phyloP scores from a whole-genome alignment of 345 rosid species.

The Brassica carinata region DNA sequence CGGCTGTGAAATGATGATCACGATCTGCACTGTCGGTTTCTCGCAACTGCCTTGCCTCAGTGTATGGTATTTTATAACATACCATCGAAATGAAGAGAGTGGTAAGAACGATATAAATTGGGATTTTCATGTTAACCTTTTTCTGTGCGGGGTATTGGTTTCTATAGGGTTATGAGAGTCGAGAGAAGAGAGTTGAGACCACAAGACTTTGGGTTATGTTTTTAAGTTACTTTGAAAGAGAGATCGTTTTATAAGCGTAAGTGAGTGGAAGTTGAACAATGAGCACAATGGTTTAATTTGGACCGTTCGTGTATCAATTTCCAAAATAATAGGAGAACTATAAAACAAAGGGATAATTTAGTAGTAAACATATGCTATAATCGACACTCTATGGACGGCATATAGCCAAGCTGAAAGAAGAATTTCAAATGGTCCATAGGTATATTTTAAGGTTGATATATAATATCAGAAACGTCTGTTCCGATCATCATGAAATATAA shows the following conservation, averaged over 20 bases:
- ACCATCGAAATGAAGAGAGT: conserved; percentile 16
- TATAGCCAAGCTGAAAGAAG: conserved; percentile 23
- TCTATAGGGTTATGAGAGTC: background rate
- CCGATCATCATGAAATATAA: conserved; percentile 8
- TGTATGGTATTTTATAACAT: conserved; percentile 4
- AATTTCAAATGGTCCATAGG: background rate
- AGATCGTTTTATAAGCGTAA: conserved; percentile 31
- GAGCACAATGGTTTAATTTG: conserved; percentile 28
- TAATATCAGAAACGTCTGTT: conserved; percentile 21
- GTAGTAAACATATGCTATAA: conserved; percentile 14
- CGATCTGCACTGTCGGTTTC: background rate
- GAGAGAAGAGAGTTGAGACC: conserved; percentile 24
- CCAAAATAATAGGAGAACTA: conserved; percentile 21
- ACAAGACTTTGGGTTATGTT: conserved; percentile 17
- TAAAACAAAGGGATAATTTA: background rate
- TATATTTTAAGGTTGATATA: conserved; percentile 28
- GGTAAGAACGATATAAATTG: background rate
- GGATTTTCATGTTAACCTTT: conserved; percentile 23
- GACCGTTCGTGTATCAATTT: conserved; percentile 29
- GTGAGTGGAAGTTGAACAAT: conserved; percentile 40
- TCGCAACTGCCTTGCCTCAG: conserved; percentile 23
- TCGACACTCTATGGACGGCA: conserved; percentile 16
- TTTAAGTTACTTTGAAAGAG: background rate
- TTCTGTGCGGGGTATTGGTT: background rate
- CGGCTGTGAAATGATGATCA: conserved; percentile 24